Base-by-base conservation (phyloP, 345 rosid species). In the Arabis hirsuta region DNA sequence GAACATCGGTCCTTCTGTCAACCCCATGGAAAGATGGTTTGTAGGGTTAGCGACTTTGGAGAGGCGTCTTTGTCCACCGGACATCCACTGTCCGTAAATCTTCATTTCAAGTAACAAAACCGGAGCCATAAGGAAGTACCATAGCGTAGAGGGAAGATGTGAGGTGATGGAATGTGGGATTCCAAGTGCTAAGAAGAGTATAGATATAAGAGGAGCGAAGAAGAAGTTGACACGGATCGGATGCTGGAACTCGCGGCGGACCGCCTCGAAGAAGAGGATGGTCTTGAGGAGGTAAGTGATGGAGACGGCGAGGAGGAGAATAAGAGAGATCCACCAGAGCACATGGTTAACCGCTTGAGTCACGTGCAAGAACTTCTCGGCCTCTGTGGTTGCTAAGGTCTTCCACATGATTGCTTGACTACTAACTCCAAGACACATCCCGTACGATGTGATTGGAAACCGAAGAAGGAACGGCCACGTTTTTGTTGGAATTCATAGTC, bases 31-130 rank as follows among this genome's bases (percentile, higher is more conserved):
- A 10, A 93, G 84, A 82, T 93, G 98, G 69, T 90, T 90, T 2
- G 98, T 86, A 56, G 97, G 98, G 51, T 93, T 93, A 8, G 98
- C 98, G 48, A 93, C 97, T 61, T 89, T 87, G 3, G 98, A 93
- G 60, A 90, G 97, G 74, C 98, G 81, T 59, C 97, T 45, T 57
- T 86, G 94, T 1, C 98, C 96, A 7, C 96, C 96, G 0, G 94
- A 90, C 98, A 93, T 93, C 98, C 97, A 93, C 72, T 90, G 98
- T 24, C 98, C 98, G 20, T 93, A 93, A 34, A 93, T 86, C 76
- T 90, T 93, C 20, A 90, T 84, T 80, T 89, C 98, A 4, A 90
- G 87, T 55, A 72, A 61, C 56, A 93, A 83, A 67, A 90, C 54
- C 2, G 98, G 98, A 16, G 87, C 41, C 97, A 90, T 90, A 9